Evolutionary conservation across 1,284 basidiomycete genomes (phyloP).

Genomic region (Mycocalia duriaeana): DNA sequence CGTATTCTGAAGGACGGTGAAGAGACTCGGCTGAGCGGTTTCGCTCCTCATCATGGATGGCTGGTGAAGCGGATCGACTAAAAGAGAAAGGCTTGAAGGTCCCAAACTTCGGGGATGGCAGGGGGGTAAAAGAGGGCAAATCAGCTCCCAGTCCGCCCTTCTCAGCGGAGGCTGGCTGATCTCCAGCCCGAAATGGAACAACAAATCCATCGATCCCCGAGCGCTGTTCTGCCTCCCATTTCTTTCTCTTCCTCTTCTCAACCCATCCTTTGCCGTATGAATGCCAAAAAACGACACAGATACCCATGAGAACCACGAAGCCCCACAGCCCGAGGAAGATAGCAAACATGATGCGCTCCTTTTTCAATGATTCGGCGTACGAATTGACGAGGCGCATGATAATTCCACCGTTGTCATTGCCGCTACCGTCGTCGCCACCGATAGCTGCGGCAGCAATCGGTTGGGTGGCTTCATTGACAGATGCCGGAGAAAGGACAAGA

Average conservation of each 20-base stretch:
- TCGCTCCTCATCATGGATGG: conserved; percentile 12
- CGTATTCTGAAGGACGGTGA: conserved; percentile 4
- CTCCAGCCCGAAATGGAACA: conserved; percentile 34
- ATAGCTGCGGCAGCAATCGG: conserved; percentile 81
- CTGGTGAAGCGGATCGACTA: conserved; percentile 26
- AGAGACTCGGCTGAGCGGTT: conserved; percentile 15
- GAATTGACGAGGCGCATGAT: conserved; percentile 68
- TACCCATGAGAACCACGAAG: conserved; percentile 68
- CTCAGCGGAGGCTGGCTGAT: conserved; percentile 10
- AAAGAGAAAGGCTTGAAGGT: conserved; percentile 35
- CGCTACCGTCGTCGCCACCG: conserved; percentile 52
- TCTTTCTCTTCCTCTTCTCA: conserved; percentile 42
- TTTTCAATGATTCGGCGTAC: conserved; percentile 70
- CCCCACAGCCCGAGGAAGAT: conserved; percentile 81
- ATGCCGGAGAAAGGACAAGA: conserved; percentile 67
- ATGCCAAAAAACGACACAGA: conserved; percentile 25
- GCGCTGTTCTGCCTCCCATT: conserved; percentile 49
- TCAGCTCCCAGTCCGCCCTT: conserved; percentile 26
- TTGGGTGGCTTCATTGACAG: conserved; percentile 69
- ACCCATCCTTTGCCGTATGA: conserved; percentile 45
- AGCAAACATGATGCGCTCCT: conserved; percentile 76
- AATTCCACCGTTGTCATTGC: conserved; percentile 58
- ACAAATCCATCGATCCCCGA: conserved; percentile 39
- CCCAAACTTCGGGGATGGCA: conserved; percentile 38
- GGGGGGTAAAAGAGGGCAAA: conserved; percentile 45